Base-by-base conservation (phyloP, 148 eudicot genomes). In the Camellia sinensis region DNA sequence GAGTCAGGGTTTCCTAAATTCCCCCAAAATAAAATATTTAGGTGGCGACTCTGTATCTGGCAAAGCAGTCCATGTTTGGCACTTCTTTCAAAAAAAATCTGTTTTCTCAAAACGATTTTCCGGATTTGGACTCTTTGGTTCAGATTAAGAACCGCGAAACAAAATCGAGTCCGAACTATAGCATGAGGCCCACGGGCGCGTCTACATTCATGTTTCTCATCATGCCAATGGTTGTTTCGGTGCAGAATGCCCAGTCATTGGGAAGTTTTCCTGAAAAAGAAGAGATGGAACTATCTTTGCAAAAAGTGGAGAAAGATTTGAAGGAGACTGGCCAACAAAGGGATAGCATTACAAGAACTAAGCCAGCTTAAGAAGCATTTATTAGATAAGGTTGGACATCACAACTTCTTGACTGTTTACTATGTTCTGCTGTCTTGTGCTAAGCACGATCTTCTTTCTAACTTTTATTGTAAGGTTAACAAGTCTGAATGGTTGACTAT, bases 321-420 rank as follows among this genome's bases (percentile, higher is more conserved):
- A 90, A 89, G 83, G 94, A 87, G 78, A 75, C 92, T 41, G 62
- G 86, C 54, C 88, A 75, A 82, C 88, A 86, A 81, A 92, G 84
- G 87, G 97, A 92, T 77, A 86, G 94, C 95, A 82, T 73, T 85
- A 73, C 94, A 91, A 81, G 83, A 92, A 85, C 89, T 95, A 67
- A 87, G 89, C 73, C 95, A 97, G 78, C 95, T 95, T 53, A 95
- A 95, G 88, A 95, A 95, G 88, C 98, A 95, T 84, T 91, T 95
- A 79, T 82, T 95, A 73, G 94, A 95, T 73, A 95, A 95, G 98
- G 98, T 94, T 81, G 40, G 21, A 10, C 60, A 21, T 59, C 66
- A 64, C 65, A 19, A 81, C 19, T 41, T 80, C 56, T 46, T 50
- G 13, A 29, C 8, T 46, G 17, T 52, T 52, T 53, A 19, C 41